These are phyloP conservation scores for Sporothrix euskadiensis DNA, from an alignment of 2,329 filamentous ascomycete species.

Conservation along the genomic window DNA sequence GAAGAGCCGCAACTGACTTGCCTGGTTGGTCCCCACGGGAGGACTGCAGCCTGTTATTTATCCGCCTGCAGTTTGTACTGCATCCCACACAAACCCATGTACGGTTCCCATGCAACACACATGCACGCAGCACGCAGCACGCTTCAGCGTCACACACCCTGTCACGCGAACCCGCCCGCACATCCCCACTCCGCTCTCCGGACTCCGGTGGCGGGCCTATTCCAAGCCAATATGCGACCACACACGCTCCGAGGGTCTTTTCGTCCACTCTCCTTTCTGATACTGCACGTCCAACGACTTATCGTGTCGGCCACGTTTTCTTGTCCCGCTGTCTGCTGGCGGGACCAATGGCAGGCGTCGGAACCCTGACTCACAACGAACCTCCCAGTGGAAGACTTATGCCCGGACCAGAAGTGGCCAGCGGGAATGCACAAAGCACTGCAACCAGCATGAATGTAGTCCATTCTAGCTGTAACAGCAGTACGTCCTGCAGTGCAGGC, in stretches of 20 bases:
- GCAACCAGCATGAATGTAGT: background rate
- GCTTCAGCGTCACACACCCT: background rate
- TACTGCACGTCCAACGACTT: background rate
- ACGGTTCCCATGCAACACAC: too few species aligned
- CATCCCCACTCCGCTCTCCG: constrained; percentile 30
- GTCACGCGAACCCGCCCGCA: constrained; percentile 19
- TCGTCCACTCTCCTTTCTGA: too few species aligned
- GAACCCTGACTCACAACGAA: too few species aligned
- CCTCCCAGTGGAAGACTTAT: background rate
- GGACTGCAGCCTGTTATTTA: background rate
- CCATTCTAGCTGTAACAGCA: constrained; percentile 14
- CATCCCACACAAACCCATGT: background rate
- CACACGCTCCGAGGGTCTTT: background rate
- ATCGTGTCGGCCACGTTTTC: background rate
- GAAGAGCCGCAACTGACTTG: background rate
- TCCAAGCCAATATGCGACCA: background rate
- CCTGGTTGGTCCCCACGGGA: background rate
- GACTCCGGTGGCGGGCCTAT: constrained; percentile 30
- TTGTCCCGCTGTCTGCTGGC: background rate
- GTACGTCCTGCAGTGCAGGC: background rate
- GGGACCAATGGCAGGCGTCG: background rate
- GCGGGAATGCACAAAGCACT: background rate
- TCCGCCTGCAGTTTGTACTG: background rate
- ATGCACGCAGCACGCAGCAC: background rate
- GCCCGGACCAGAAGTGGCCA: background rate